phyloP scores from a whole-genome alignment of 2,329 filamentous ascomycete genomes.

The Scytalidium sp. region DNA sequence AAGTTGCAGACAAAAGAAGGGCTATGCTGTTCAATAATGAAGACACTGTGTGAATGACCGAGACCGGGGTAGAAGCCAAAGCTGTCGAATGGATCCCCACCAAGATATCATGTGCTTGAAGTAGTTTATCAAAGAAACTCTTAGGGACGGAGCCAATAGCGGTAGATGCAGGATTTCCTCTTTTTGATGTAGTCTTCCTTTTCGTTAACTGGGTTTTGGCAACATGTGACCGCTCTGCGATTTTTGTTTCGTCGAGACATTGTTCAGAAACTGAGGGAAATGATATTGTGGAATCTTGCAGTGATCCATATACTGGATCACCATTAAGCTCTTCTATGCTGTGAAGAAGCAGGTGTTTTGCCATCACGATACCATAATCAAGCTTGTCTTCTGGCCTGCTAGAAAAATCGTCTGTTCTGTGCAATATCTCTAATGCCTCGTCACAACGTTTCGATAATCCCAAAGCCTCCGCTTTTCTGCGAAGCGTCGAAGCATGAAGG shows the following conservation, averaged over 20 bases:
- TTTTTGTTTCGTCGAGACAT: slow-evolving; percentile 15
- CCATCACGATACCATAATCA: slow-evolving; percentile 57
- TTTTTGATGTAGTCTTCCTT: slow-evolving; percentile 16
- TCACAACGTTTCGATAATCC: slow-evolving; percentile 48
- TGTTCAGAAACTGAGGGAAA: slow-evolving; percentile 61
- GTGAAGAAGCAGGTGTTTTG: slow-evolving; percentile 64
- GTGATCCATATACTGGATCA: slow-evolving; percentile 82
- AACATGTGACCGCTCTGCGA: slow-evolving; percentile 17
- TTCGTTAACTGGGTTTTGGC: slow-evolving; percentile 17
- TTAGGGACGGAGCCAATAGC: slow-evolving; percentile 15
- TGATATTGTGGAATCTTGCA: slow-evolving; percentile 90
- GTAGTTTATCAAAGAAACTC: slow-evolving; percentile 43
- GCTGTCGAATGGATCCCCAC: slow-evolving; percentile 54
- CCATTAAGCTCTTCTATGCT: slow-evolving; percentile 70
- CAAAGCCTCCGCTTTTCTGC: slow-evolving; percentile 47
- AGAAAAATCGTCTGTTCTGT: slow-evolving; percentile 44
- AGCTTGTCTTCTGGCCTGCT: slow-evolving; percentile 39
- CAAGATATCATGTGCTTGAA: slow-evolving; percentile 63
- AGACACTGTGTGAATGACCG: slow-evolving; percentile 59
- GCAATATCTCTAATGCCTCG: slow-evolving; percentile 53
- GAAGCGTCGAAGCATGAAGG: slow-evolving; percentile 45
- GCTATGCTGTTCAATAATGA: slow-evolving; percentile 62
- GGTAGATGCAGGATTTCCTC: not conserved
- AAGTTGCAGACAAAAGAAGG: slow-evolving; percentile 63
- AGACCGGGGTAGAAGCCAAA: slow-evolving; percentile 48